Base-by-base conservation (phyloP, 768 basidiomycete genomes). In the Suillus plorans region DNA sequence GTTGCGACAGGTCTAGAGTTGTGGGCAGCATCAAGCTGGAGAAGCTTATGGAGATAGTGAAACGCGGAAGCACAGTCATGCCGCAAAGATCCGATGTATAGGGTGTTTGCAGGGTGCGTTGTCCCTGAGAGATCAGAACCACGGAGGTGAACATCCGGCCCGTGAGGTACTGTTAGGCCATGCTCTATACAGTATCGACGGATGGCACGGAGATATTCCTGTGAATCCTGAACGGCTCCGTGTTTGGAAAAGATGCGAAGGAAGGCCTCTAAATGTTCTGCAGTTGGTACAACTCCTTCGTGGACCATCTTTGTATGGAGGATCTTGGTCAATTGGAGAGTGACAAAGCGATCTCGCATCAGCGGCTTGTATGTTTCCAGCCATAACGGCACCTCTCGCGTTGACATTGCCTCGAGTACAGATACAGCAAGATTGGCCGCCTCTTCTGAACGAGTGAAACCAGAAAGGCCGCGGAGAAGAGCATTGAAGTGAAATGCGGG, bases 391-490 rank as follows among this genome's bases (percentile, higher is more conserved):
- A 86, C 70, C 59, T 79, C 74, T 22, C 82, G 80, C 2, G 74
- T 72, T 28, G 83, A 78, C 85, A 88, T 86, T 12, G 80, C 74
- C 25, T 72, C 71, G 47, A 89, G 71, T 5, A 88, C 37, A 2
- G 75, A 66, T 1, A 86, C 68, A 0, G 80, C 80, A 22, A 78
- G 74, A 14, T 78, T 73, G 2, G 84, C 78, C 2, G 73, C 77
- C 8, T 81, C 77, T 0, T 73, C 70, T 1, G 84, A 81, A 18
- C 76, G 72, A 4, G 78, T 76, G 16, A 81, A 80, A 57, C 79
- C 74, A 0, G 86, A 79, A 31, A 88, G 73, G 5, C 85, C 82
- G 59, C 80, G 80, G 22, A 89, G 80, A 57, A 88, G 74, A 60
- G 82, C 77, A 68, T 89, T 89, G 76, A 83, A 87, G 63, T 79